Evolutionary conservation across 2,329 filamentous ascomycete species (phyloP).

Genomic region (Corynespora cassiicola): DNA sequence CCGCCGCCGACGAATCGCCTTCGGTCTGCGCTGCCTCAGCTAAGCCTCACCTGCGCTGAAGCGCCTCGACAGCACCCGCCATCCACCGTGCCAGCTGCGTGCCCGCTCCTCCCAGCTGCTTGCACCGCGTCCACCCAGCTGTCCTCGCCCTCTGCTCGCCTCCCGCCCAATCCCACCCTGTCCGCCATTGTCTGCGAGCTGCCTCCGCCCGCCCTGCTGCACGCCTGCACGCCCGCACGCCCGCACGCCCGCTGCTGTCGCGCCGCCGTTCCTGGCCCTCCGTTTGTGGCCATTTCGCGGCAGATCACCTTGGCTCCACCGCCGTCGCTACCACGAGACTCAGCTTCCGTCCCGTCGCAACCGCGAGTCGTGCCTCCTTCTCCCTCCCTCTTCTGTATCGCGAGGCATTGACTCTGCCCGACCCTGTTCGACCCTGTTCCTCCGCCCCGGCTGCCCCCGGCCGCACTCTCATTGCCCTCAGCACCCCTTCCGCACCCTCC

Average conservation of each 20-base stretch:
- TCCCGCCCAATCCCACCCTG: background rate
- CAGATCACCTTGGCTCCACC: conserved; percentile 2
- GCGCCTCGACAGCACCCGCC: conserved; percentile 11
- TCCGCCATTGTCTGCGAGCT: too few relatives aligned
- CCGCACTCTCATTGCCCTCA: too few relatives aligned
- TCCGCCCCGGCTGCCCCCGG: too few relatives aligned
- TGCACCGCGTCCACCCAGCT: background rate
- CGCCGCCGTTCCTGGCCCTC: conserved; percentile 2
- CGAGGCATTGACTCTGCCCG: too few relatives aligned
- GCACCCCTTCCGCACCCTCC: background rate
- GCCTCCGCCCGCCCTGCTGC: conserved; percentile 10
- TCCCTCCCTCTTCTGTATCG: too few relatives aligned
- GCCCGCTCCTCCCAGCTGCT: conserved; percentile 9
- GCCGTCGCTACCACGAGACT: conserved; percentile 5
- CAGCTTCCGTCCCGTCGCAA: too few relatives aligned
- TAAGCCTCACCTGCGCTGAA: conserved; percentile 15
- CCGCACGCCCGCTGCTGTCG: conserved; percentile 2
- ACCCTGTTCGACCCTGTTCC: too few relatives aligned
- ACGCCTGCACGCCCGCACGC: conserved; percentile 4
- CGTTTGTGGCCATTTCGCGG: background rate
- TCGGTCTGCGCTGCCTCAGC: conserved; percentile 24
- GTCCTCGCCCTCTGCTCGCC: background rate
- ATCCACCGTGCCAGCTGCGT: conserved; percentile 7
- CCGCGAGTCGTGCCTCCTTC: too few relatives aligned
- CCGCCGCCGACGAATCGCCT: conserved; percentile 3